Evolutionary conservation across 495 filamentous ascomycete genomes (phyloP).

Genomic region (Umbilicaria muhlenbergii): DNA sequence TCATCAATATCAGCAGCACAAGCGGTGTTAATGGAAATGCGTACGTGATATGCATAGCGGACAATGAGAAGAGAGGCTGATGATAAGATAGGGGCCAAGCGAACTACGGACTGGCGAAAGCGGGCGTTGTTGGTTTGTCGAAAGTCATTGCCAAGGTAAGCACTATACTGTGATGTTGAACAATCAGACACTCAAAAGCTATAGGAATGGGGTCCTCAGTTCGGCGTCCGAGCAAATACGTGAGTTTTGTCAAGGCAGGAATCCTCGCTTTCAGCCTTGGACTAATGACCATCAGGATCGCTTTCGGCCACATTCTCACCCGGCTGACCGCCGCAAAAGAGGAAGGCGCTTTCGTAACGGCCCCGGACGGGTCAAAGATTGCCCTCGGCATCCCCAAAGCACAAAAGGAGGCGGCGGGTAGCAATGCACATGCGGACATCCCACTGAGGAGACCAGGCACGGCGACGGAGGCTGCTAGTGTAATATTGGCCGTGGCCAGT

Average conservation of each 20-base stretch:
- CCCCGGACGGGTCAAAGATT: constrained; percentile 60
- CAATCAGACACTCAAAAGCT: neutral
- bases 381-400: constrained; percentile 58
- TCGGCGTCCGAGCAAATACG: constrained; percentile 72
- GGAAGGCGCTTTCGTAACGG: constrained; percentile 57
- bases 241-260: neutral
- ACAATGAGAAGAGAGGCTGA: neutral
- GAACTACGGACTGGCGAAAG: constrained; percentile 75
- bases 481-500: constrained; percentile 65
- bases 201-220: constrained; percentile 67
- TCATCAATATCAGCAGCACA: constrained; percentile 71
- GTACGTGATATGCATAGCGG: constrained; percentile 19
- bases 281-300: constrained; percentile 23
- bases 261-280: neutral
- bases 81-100: constrained; percentile 44
- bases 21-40: constrained; percentile 71
- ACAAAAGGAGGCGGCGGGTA: constrained; percentile 24
- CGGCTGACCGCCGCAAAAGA: constrained; percentile 70
- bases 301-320: constrained; percentile 67
- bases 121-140: constrained; percentile 61
- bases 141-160: constrained; percentile 63
- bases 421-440: constrained; percentile 46
- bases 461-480: constrained; percentile 62
- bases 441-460: constrained; percentile 60
- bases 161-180: neutral